phyloP scores from a whole-genome alignment of 768 basidiomycete species.

The Peribolospora kevripleyi region DNA sequence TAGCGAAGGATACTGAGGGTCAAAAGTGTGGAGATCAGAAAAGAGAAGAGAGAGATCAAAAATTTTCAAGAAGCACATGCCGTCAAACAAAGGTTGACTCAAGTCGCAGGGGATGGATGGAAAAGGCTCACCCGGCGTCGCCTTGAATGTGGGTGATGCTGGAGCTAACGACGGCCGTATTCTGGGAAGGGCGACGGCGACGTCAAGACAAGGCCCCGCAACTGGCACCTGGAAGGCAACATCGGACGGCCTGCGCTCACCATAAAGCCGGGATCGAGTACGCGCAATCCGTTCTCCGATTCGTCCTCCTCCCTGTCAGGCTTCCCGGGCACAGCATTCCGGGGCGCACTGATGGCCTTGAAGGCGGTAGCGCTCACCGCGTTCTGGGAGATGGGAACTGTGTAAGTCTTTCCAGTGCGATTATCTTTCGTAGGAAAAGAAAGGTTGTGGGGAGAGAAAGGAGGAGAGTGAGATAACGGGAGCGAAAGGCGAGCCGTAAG shows the following conservation, averaged over 20 bases:
- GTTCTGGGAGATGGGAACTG: constrained; percentile 52
- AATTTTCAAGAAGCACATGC: not conserved
- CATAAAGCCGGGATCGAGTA: constrained; percentile 32
- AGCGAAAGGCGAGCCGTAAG: not conserved
- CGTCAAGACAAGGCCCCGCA: not conserved
- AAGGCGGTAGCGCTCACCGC: constrained; percentile 56
- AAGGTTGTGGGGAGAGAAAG: not conserved
- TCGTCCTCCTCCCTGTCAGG: constrained; percentile 9
- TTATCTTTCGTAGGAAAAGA: constrained; percentile 32
- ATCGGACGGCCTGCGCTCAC: constrained; percentile 14
- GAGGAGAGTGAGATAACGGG: not conserved
- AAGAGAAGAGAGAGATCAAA: not conserved
- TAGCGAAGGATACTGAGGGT: not conserved
- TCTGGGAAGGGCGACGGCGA: constrained; percentile 17
- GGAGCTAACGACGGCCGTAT: constrained; percentile 19
- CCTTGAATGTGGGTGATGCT: constrained; percentile 75
- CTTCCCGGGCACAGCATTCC: constrained; percentile 19
- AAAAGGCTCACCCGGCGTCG: constrained; percentile 20
- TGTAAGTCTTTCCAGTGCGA: constrained; percentile 55
- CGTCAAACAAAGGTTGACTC: constrained; percentile 12
- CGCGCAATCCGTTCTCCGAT: constrained; percentile 51
- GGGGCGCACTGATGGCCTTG: constrained; percentile 61
- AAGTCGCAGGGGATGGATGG: not conserved
- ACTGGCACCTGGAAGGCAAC: not conserved
- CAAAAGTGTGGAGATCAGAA: not conserved